Evolutionary conservation across 768 basidiomycete species (phyloP).

Genomic region (Mrakia hoshinonis): DNA sequence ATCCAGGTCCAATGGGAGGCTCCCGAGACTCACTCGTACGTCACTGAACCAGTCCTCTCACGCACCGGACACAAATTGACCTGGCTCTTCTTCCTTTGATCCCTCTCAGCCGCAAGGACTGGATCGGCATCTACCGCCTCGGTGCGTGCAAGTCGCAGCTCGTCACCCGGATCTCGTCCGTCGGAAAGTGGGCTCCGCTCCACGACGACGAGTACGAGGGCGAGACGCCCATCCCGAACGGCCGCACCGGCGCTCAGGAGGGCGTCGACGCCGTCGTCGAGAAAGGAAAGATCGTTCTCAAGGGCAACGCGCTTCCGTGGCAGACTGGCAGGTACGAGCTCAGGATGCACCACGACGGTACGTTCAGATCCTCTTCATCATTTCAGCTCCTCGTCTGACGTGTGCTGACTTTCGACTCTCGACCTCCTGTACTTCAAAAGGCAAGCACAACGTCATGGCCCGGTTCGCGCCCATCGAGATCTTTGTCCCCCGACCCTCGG

Average conservation of each 20-base stretch:
- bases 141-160: conserved; percentile 68
- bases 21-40: conserved; percentile 65
- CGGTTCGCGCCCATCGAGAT: conserved; percentile 78
- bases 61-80: not conserved
- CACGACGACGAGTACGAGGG: conserved; percentile 91
- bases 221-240: conserved; percentile 50
- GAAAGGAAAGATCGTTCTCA: conserved; percentile 61
- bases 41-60: not conserved
- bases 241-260: conserved; percentile 29
- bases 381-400: not conserved
- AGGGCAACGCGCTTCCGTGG: conserved; percentile 76
- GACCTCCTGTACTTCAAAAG: not conserved
- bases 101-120: conserved; percentile 57
- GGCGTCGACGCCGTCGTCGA: conserved; percentile 32
- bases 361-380: not conserved
- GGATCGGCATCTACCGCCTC: conserved; percentile 89
- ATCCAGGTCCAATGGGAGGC: conserved; percentile 81
- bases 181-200: conserved; percentile 89
- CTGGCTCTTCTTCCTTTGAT: not conserved
- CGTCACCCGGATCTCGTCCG: conserved; percentile 73
- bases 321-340: conserved; percentile 77
- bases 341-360: conserved; percentile 67
- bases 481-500: conserved; percentile 36
- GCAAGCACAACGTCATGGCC: conserved; percentile 92
- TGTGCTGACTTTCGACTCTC: not conserved